These are phyloP conservation scores for Phytopythium kandeliae DNA, from an alignment of 352 stramenopile genomes.

Conservation along the genomic window DNA sequence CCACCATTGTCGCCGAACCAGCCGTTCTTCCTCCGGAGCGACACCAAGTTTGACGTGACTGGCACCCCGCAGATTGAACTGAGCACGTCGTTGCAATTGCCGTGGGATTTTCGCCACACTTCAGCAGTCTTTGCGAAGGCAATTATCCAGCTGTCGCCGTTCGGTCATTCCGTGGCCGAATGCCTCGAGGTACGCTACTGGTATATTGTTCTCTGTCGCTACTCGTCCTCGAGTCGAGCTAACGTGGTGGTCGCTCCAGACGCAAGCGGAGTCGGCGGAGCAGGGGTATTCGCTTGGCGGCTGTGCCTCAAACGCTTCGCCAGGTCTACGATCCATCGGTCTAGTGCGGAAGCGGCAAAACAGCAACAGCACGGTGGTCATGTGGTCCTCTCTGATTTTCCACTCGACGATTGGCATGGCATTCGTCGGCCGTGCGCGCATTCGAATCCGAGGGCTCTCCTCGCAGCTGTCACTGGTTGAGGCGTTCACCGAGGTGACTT, in stretches of 20 bases:
- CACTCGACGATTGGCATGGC: not conserved
- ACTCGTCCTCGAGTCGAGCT: too few species aligned
- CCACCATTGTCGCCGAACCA: not conserved
- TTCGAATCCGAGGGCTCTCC: not conserved
- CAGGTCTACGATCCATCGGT: not conserved
- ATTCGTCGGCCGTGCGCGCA: not conserved
- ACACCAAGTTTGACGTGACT: not conserved
- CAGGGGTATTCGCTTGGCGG: not conserved
- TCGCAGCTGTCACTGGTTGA: not conserved
- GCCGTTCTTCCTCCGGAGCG: not conserved
- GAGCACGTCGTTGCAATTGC: not conserved
- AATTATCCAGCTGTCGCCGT: not conserved
- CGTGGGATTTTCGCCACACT: not conserved
- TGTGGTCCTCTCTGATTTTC: constrained; percentile 5
- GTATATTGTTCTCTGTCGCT: too few species aligned
- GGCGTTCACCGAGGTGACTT: not conserved
- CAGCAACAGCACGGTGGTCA: not conserved
- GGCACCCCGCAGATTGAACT: not conserved
- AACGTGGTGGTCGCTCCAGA: not conserved
- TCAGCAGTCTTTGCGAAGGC: not conserved
- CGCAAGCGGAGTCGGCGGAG: not conserved
- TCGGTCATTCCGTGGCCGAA: not conserved
- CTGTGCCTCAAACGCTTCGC: not conserved
- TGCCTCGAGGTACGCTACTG: not conserved
- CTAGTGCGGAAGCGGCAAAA: constrained; percentile 1